Evolutionary conservation across 1,284 basidiomycete species (phyloP).

Genomic region (Sporisorium scitamineum): DNA sequence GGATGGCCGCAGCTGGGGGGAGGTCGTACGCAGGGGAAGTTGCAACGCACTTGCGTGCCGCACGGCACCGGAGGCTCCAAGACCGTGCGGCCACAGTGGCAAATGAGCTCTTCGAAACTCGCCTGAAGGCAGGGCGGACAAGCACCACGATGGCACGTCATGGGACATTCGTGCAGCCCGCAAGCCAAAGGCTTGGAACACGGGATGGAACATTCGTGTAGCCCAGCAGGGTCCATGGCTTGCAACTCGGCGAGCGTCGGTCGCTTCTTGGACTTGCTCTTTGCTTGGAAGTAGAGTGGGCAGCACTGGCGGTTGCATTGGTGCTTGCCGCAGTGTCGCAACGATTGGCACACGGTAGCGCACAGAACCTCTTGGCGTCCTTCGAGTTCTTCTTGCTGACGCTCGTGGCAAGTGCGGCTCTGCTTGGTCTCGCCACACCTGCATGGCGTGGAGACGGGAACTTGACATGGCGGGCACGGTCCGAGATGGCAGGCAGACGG

Average conservation of each 20-base stretch:
- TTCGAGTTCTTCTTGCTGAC: slow-evolving; percentile 45
- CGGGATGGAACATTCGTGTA: slow-evolving; percentile 60
- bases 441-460: slow-evolving; percentile 61
- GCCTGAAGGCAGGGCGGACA: slow-evolving; percentile 67
- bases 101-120: slow-evolving; percentile 64
- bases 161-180: slow-evolving; percentile 60
- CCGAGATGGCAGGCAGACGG: slow-evolving; percentile 58
- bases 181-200: slow-evolving; percentile 64
- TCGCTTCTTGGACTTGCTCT: slow-evolving; percentile 49
- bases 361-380: slow-evolving; percentile 60
- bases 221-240: slow-evolving; percentile 60
- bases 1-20: slow-evolving; percentile 66
- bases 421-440: slow-evolving; percentile 66
- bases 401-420: slow-evolving; percentile 51
- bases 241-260: slow-evolving; percentile 55
- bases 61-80: slow-evolving; percentile 68
- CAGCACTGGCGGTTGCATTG: slow-evolving; percentile 63
- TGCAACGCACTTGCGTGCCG: slow-evolving; percentile 61
- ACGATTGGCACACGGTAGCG: slow-evolving; percentile 55
- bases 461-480: slow-evolving; percentile 61
- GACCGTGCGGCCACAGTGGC: slow-evolving; percentile 66
- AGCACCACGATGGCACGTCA: slow-evolving; percentile 65
- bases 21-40: slow-evolving; percentile 63
- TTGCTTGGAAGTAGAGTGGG: slow-evolving; percentile 64
- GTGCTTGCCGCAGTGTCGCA: slow-evolving; percentile 63